Conservation (phyloP, 177 flowering plant genomes). For the Vitis hybrid region DNA sequence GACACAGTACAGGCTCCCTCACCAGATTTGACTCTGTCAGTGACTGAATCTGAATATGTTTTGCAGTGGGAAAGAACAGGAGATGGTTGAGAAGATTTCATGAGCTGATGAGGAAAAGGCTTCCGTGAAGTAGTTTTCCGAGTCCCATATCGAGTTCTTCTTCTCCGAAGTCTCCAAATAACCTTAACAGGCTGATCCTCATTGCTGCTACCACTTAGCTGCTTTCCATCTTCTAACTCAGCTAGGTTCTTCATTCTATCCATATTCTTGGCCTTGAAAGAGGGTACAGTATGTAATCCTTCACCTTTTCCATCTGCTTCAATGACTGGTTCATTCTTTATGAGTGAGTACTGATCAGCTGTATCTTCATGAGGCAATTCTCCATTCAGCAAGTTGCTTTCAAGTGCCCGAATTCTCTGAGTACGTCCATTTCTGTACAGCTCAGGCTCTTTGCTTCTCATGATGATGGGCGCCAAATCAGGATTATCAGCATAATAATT, state of each 20-base stretch:
- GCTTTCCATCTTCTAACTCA: constrained; percentile 17
- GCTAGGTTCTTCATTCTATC: constrained; percentile 12
- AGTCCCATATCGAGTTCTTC: constrained; percentile 33
- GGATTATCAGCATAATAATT: constrained; percentile 25
- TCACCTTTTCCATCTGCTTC: constrained; percentile 26
- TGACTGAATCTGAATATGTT: constrained; percentile 6
- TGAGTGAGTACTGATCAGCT: constrained; percentile 11
- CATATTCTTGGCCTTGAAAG: constrained; percentile 21
- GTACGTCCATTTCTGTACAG: constrained; percentile 67
- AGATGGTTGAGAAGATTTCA: constrained; percentile 18
- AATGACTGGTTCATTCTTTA: constrained; percentile 20
- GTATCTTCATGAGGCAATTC: constrained; percentile 23
- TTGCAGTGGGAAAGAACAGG: constrained; percentile 19
- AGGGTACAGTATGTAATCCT: constrained; percentile 8
- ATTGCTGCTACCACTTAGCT: constrained; percentile 8
- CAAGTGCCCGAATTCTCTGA: constrained; percentile 68
- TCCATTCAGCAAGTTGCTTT: constrained; percentile 36
- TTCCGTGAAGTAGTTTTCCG: constrained; percentile 16
- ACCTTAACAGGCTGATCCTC: constrained; percentile 17
- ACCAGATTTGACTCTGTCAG: constrained; percentile 11
- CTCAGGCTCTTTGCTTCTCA: constrained; percentile 61
- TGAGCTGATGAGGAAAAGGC: constrained; percentile 12
- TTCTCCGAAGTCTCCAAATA: constrained; percentile 24
- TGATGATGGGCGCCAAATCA: constrained; percentile 54
- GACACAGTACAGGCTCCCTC: background rate